Evolutionary conservation across 164 flowering plant genomes (phyloP), one percentile per base, ranked within the genome.

Genomic region (Warburgia ugandensis): DNA sequence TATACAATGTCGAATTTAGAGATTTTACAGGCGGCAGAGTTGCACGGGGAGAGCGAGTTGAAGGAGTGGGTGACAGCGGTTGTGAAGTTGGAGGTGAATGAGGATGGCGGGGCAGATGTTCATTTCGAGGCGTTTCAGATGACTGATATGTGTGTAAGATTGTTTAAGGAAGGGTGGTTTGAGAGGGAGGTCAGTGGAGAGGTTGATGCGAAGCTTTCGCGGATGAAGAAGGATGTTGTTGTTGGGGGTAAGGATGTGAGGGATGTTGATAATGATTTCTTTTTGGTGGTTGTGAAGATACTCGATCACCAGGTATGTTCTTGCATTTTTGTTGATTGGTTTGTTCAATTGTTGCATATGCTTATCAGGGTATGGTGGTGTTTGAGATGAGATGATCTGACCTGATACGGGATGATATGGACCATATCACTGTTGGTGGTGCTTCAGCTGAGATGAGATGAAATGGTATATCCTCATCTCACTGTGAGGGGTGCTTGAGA

Each of bases 41-140:
- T 81, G 36, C 97, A 91, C 14, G 81, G 77, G 0, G 87, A 84
- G 73, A 77, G 92, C 33, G 94, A 65, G 37, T 40, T 91, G 60
- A 78, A 81, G 78, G 96, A 91, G 78, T 91, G 97, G 96, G 92
- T 91, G 26, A 91, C 97, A 0, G 94, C 89, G 0, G 50, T 86
- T 37, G 97, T 87, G 64, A 86, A 91, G 65, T 45, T 91, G 51
- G 79, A 80, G 73, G 96, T 84, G 53, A 79, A 74, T 61, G 97
- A 84, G 66, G 94, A 91, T 59, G 97, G 92, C 0, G 84, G 61
- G 6, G 83, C 95, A 0, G 97, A 83, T 55, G 86, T 86, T 51
- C 91, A 89, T 42, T 85, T 89, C 50, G 97, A 89, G 74, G 89
- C 97, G 6, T 91, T 91, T 72, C 97, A 91, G 77, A 79, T 91